Evolutionary conservation across 495 filamentous ascomycete species (phyloP).

Genomic region (Chaetomidium leptoderma): DNA sequence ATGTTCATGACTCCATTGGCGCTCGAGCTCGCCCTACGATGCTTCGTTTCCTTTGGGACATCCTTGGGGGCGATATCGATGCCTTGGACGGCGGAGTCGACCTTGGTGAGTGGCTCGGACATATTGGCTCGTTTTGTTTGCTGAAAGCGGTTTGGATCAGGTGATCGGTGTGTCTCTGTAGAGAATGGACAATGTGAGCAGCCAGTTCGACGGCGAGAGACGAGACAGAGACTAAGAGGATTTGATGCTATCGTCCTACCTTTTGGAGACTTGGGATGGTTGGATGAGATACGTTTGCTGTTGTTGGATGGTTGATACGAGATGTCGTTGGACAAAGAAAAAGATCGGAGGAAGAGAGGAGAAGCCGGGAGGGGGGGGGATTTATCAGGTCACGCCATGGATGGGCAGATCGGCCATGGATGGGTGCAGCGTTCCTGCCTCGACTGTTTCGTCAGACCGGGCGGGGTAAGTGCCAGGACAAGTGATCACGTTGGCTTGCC

Average conservation of each 20-base stretch:
- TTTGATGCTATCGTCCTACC: slow-evolving; percentile 1
- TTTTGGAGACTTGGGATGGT: slow-evolving; percentile 1
- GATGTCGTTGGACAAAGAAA: slow-evolving; percentile 26
- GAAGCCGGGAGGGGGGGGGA: slow-evolving; percentile 19
- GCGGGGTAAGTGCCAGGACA: slow-evolving; percentile 35
- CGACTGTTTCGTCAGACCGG: slow-evolving; percentile 34
- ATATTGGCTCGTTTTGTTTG: slow-evolving; percentile 42
- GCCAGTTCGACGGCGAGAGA: not conserved
- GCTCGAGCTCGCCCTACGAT: slow-evolving; percentile 64
- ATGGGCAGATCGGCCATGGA: not conserved
- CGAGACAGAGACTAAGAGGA: not conserved
- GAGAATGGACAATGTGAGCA: slow-evolving; percentile 7
- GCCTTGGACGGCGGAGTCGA: slow-evolving; percentile 82
- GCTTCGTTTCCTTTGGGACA: slow-evolving; percentile 39
- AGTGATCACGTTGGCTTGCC: slow-evolving; percentile 32
- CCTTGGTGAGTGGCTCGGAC: slow-evolving; percentile 70
- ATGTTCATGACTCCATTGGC: slow-evolving; percentile 70
- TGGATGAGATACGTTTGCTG: not conserved
- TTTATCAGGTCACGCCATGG: not conserved
- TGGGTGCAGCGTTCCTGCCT: slow-evolving; percentile 25
- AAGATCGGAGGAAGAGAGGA: slow-evolving; percentile 17
- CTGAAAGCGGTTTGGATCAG: slow-evolving; percentile 7
- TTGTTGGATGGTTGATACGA: not conserved
- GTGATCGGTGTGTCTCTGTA: slow-evolving; percentile 14
- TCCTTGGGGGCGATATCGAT: slow-evolving; percentile 64